phyloP scores from a whole-genome alignment of 495 filamentous ascomycete species.

The Cudoniella acicularis region DNA sequence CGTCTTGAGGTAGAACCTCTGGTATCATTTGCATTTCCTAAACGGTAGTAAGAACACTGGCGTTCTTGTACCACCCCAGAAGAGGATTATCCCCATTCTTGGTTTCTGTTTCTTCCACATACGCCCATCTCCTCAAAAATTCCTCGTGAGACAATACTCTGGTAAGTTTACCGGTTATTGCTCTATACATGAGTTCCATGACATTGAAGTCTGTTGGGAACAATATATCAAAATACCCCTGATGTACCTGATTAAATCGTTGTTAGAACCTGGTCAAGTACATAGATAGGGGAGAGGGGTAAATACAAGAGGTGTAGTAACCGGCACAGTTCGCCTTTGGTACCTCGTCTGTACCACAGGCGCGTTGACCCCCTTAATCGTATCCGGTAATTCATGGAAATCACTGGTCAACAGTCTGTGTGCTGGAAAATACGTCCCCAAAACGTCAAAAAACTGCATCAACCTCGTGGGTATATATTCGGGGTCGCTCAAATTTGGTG shows the following conservation, averaged over 20 bases:
- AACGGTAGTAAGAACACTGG: slow-evolving; percentile 81
- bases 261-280: neutral
- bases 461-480: slow-evolving; percentile 93
- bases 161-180: slow-evolving; percentile 86
- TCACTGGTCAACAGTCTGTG: slow-evolving; percentile 88
- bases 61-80: slow-evolving; percentile 91
- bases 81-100: slow-evolving; percentile 89
- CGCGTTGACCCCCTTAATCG: slow-evolving; percentile 77
- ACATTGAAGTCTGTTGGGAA: slow-evolving; percentile 94
- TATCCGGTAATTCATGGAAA: slow-evolving; percentile 80
- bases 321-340: slow-evolving; percentile 78
- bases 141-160: slow-evolving; percentile 82
- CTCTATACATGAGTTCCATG: slow-evolving; percentile 84
- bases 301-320: slow-evolving; percentile 85
- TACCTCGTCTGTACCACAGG: slow-evolving; percentile 96
- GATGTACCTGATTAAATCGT: slow-evolving; percentile 75
- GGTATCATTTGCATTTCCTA: slow-evolving; percentile 8
- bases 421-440: slow-evolving; percentile 79
- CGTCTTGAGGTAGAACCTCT: too few relatives aligned
- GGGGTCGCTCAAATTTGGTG: slow-evolving; percentile 67
- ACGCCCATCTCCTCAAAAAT: slow-evolving; percentile 84
- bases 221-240: slow-evolving; percentile 98
- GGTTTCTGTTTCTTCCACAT: slow-evolving; percentile 84
- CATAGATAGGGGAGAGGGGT: neutral
- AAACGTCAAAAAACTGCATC: slow-evolving; percentile 93